These are phyloP conservation scores for Xylariales sp. DNA, from an alignment of 2,329 filamentous ascomycete genomes.

Conservation along the genomic window DNA sequence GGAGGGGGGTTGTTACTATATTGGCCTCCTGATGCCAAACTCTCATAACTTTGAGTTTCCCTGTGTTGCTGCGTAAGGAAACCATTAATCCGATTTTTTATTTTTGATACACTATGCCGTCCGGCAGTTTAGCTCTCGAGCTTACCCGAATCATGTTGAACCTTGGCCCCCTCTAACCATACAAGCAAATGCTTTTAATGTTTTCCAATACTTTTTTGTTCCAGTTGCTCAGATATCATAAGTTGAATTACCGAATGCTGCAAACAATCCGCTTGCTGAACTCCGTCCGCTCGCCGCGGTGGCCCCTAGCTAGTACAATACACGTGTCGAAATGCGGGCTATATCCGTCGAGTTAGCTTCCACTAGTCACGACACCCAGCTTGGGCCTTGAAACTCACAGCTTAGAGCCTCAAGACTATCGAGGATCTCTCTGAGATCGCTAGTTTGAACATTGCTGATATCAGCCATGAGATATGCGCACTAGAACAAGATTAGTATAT, in stretches of 20 bases:
- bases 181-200: constrained; percentile 18
- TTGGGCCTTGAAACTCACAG: constrained; percentile 66
- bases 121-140: constrained; percentile 18
- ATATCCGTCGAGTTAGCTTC: constrained; percentile 36
- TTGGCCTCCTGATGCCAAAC: neutral
- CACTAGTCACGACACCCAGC: neutral
- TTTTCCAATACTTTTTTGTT: constrained; percentile 19
- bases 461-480: constrained; percentile 98
- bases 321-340: constrained; percentile 54
- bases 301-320: constrained; percentile 51
- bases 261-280: constrained; percentile 33
- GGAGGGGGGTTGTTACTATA: neutral
- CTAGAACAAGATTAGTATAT: constrained; percentile 51
- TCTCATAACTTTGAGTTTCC: neutral
- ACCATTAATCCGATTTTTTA: neutral
- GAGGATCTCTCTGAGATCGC: constrained; percentile 87
- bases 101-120: neutral
- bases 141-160: constrained; percentile 35
- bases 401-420: constrained; percentile 83
- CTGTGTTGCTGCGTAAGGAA: neutral
- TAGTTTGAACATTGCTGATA: constrained; percentile 84
- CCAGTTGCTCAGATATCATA: constrained; percentile 24
- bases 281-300: constrained; percentile 31
- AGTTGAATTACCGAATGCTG: constrained; percentile 38
- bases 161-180: constrained; percentile 21